phyloP scores from a whole-genome alignment of 345 rosid genomes.

The Syzygium grande region DNA sequence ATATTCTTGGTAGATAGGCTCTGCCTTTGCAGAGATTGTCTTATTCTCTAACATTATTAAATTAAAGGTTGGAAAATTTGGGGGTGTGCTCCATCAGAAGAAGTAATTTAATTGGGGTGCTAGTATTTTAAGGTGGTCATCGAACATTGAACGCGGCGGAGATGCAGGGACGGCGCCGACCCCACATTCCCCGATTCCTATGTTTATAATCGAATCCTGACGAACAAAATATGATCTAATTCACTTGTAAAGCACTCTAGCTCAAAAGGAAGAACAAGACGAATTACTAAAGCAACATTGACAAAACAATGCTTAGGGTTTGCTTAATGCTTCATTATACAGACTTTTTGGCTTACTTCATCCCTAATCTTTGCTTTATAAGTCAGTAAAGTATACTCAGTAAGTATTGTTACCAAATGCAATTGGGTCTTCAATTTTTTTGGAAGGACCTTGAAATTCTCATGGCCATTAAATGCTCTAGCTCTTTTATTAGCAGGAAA shows the following conservation, averaged over 20 bases:
- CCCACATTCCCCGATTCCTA: constrained; percentile 9
- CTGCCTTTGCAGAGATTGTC: background rate
- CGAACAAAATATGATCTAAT: background rate
- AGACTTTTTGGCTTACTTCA: background rate
- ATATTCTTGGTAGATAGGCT: background rate
- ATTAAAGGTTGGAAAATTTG: background rate
- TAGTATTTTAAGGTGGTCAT: background rate
- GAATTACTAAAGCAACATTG: background rate
- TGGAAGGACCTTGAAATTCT: background rate
- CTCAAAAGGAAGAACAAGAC: background rate
- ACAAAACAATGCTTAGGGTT: background rate
- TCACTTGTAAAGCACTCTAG: background rate
- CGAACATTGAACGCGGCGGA: constrained; percentile 16
- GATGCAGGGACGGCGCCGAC: constrained; percentile 66
- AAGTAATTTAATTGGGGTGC: background rate
- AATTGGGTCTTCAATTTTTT: background rate
- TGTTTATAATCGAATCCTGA: background rate
- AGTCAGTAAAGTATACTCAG: background rate
- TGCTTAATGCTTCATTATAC: background rate
- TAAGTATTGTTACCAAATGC: background rate
- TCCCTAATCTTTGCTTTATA: background rate
- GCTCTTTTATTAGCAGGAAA: background rate
- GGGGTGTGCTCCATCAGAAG: background rate
- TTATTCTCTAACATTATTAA: background rate
- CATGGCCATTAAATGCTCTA: background rate